phyloP scores from a whole-genome alignment of 768 basidiomycete species.

The Phylloporus scabripes region DNA sequence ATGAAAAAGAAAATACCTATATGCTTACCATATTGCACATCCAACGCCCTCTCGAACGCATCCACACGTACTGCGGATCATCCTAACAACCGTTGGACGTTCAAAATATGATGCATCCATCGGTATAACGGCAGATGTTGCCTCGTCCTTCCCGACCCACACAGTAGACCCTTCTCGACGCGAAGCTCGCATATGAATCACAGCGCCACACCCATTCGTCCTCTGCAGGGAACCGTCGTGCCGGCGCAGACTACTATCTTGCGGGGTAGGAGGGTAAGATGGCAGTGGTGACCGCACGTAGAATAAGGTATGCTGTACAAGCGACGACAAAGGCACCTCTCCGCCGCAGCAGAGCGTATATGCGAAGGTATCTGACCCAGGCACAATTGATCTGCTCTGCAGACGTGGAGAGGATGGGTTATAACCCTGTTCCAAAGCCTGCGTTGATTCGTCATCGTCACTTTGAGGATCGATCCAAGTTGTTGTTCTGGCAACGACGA shows the following conservation, averaged over 20 bases:
- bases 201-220: constrained; percentile 59
- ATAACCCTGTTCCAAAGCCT: constrained; percentile 32
- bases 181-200: constrained; percentile 52
- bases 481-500: constrained; percentile 27
- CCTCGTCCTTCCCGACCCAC: constrained; percentile 54
- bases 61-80: constrained; percentile 54
- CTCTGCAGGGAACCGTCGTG: constrained; percentile 5
- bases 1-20: background rate
- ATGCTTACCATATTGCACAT: constrained; percentile 51
- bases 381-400: constrained; percentile 9
- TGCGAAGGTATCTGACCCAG: constrained; percentile 20
- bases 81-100: constrained; percentile 40
- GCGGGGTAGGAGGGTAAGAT: constrained; percentile 25
- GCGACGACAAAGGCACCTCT: constrained; percentile 17
- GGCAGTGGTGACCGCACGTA: constrained; percentile 37
- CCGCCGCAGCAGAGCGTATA: constrained; percentile 42
- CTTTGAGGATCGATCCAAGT: constrained; percentile 33
- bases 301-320: constrained; percentile 5
- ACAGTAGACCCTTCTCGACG: constrained; percentile 47
- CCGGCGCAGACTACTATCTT: constrained; percentile 15
- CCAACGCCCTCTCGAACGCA: constrained; percentile 65
- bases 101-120: constrained; percentile 60
- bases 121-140: constrained; percentile 47
- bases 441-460: constrained; percentile 31
- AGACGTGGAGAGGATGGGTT: constrained; percentile 25